Evolutionary conservation across 2,329 filamentous ascomycete species (phyloP), one percentile per base, ranked within the genome.

Genomic region (Penicillium sp.): DNA sequence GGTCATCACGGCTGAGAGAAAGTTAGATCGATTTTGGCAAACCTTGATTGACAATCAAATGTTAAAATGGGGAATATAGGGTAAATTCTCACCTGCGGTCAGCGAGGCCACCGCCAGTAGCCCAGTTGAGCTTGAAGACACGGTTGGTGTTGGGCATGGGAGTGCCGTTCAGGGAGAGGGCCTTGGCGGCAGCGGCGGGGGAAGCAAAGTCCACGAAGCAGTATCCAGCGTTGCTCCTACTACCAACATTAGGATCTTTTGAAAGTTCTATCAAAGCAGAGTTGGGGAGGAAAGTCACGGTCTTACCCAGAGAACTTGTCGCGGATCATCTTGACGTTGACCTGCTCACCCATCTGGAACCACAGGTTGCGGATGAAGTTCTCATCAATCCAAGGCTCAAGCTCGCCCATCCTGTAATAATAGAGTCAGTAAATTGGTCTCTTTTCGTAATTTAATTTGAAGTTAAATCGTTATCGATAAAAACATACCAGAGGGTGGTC

Each of bases 251-350:
- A 78, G 75, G 73, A 74, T 72, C 67, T 53, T 44, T 37, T 53
- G 49, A 45, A 64, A 63, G 59, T 68, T 57, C 68, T 65, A 37
- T 47, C 38, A 56, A 26, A 30, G 55, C 26, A 38, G 30, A 26
- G 44, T 10, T 13, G 9, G 2, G 3, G 22, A 1, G 15, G 15
- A 9, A 45, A 66, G 58, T 61, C 51, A 57, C 53, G 59, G 57
- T 72, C 85, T 81, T 85, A 97, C 93, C 94, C 95, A 76, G 94
- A 97, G 80, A 97, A 97, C 81, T 97, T 97, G 83, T 99, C 95
- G 69, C 95, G 92, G 74, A 99, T 99, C 86, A 99, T 97, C 87
- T 99, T 99, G 72, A 99, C 95, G 73, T 97, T 97, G 73, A 99
- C 95, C 67, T 89, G 89, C 81, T 98, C 95, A 70, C 91, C 93